A percentile compares a stretch with the other conserved stretches of the same genome.
Conservation (phyloP, 2,329 filamentous ascomycete genomes). For the Periconia digitata region DNA sequence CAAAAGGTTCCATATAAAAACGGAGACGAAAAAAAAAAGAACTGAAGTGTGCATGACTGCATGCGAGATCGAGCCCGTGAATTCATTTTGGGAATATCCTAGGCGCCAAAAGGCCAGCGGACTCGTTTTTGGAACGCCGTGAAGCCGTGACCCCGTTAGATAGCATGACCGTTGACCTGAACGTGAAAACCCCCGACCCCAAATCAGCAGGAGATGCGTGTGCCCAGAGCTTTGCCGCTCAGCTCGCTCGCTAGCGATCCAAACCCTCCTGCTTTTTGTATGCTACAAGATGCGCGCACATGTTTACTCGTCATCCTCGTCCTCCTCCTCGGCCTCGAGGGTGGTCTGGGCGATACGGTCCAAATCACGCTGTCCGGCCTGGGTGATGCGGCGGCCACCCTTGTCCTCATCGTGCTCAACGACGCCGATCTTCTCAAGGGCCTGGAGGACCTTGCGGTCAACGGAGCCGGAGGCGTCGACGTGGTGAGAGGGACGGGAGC, state of each 20-base stretch:
- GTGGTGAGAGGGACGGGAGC: conserved; percentile 87
- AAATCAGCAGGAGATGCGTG: too few relatives aligned
- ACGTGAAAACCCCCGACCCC: too few relatives aligned
- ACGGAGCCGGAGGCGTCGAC: conserved; percentile 93
- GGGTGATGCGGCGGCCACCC: conserved; percentile 97
- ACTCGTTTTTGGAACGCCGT: background rate
- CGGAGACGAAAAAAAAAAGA: background rate
- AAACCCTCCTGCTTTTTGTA: background rate
- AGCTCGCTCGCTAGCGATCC: too few relatives aligned
- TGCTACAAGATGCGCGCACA: conserved; percentile 14
- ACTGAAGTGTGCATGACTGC: background rate
- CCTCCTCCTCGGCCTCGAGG: conserved; percentile 54
- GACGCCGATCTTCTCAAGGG: conserved; percentile 98
- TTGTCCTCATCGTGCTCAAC: conserved; percentile 98
- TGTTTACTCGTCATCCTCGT: conserved; percentile 46
- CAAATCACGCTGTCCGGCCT: conserved; percentile 98
- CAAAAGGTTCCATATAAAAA: background rate
- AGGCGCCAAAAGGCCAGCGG: background rate
- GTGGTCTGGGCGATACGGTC: conserved; percentile 67
- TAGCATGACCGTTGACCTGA: too few relatives aligned
- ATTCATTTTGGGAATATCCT: background rate
- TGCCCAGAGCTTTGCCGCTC: background rate
- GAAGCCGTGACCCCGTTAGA: too few relatives aligned
- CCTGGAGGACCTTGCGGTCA: conserved; percentile 96
- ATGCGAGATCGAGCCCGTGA: background rate